Evolutionary conservation across 768 basidiomycete genomes (phyloP), one percentile per base, ranked within the genome.

Genomic region (Macrolepiota albuminosa): DNA sequence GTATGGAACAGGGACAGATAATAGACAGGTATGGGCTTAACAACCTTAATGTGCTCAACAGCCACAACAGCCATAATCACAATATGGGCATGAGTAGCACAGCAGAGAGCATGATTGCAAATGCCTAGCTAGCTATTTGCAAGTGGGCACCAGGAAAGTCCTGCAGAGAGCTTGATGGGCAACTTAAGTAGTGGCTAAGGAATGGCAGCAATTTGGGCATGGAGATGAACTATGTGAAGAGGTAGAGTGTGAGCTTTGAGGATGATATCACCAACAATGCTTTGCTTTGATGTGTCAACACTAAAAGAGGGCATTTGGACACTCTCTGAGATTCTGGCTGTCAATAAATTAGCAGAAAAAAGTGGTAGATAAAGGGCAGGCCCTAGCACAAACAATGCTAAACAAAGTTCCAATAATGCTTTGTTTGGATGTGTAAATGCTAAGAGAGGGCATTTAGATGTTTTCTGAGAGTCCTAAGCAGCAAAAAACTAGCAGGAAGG

Each of bases 121-220:
- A 59, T 68, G 62, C 77, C 79, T 6, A 73, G 71, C 8, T 82
- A 81, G 61, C 89, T 89, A 5, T 91, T 91, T 68, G 84, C 73
- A 42, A 73, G 72, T 39, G 73, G 66, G 51, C 68, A 75, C 34
- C 76, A 86, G 13, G 81, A 87, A 59, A 91, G 89, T 66, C 91
- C 91, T 14, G 87, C 87, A 1, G 58, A 52, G 13, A 93, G 91
- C 68, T 93, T 91, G 33, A 91, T 87, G 13, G 91, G 91, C 6
- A 90, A 88, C 68, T 92, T 90, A 59, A 92, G 89, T 62, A 89
- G 85, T 65, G 88, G 89, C n/a, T 76, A 85, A 76, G 81, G 43
- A 90, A 92, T 67, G 91, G 89, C 33, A 91, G 89, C 64, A 91
- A 93, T 55, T 42, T 64, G 64, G 39, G 63, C 21, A 16, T 59